Evolutionary conservation across 331 rosid genomes (phyloP).

Genomic region (Malus hybrid): DNA sequence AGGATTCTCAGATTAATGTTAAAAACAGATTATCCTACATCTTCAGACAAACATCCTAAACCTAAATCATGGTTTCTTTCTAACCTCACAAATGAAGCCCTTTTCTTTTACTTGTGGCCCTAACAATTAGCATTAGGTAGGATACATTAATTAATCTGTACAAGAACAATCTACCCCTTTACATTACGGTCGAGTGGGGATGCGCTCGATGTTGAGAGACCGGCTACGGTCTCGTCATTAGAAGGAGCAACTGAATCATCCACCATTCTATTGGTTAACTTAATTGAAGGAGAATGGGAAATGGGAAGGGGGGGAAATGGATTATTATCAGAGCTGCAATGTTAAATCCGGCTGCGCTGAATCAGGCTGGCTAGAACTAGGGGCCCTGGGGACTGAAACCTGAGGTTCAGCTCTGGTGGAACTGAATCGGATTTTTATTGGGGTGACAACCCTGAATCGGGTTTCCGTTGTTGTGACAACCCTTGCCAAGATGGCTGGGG

Average conservation of each 20-base stretch:
- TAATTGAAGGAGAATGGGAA: slow-evolving; percentile 8
- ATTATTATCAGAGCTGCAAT: slow-evolving; percentile 51
- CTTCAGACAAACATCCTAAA: slow-evolving; percentile 9
- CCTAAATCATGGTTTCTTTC: slow-evolving; percentile 25
- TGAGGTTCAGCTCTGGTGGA: slow-evolving; percentile 53
- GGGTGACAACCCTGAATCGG: slow-evolving; percentile 20
- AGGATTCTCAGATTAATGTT: background rate
- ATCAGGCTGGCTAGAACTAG: slow-evolving; percentile 50
- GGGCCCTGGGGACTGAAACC: slow-evolving; percentile 54
- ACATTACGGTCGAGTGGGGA: slow-evolving; percentile 41
- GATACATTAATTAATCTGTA: slow-evolving; percentile 50
- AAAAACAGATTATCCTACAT: background rate
- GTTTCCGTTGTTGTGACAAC: slow-evolving; percentile 17
- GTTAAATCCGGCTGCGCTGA: slow-evolving; percentile 56
- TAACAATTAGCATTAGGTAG: slow-evolving; percentile 12
- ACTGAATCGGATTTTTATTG: slow-evolving; percentile 36
- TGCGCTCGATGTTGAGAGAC: slow-evolving; percentile 11
- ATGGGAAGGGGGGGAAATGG: background rate
- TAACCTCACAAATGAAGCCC: slow-evolving; percentile 26
- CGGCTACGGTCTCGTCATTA: slow-evolving; percentile 22
- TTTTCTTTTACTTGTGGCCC: slow-evolving; percentile 22
- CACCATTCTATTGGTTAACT: slow-evolving; percentile 46
- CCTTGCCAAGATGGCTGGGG: slow-evolving; percentile 30
- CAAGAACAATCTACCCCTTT: slow-evolving; percentile 36
- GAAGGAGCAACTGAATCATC: slow-evolving; percentile 25